Evolutionary conservation across 345 rosid species (phyloP), one percentile per base, ranked within the genome.

Genomic region (Conringia planisiliqua): DNA sequence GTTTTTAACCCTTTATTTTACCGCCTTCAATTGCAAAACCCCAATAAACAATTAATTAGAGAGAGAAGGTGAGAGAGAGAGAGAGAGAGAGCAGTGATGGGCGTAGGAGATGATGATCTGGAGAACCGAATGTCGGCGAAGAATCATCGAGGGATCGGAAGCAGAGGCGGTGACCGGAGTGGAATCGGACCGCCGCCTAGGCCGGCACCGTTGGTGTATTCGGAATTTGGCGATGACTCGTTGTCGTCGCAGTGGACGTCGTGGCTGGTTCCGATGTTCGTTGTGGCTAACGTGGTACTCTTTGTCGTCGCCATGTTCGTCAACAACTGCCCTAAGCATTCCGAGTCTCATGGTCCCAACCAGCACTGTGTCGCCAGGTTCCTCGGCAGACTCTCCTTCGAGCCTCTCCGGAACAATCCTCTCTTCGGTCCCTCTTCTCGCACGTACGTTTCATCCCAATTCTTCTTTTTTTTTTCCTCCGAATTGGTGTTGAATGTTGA

Each of bases 201-300:
- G 8, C 69, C 74, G 11, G 32, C 38, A 17, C 17, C 79, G 3
- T 58, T 86, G 3, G 72, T 89, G 30, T 80, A 85, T 4, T 22
- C 83, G 10, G 71, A 78, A n/a, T 13, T 71, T 70, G 68, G 75
- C 6, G 96, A 85, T 9, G 84, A 84, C 3, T 67, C 51, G 4
- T 90, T 82, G 30, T 42, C 80, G 26, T 46, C 82, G 14, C 85
- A 78, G 67, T 88, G 96, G 97, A 90, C 96, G 7, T 90, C 96
- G 16, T 91, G 97, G 97, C 79, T 94, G 57, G 87, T 91, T 38
- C 98, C 98, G 7, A 70, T 88, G 89, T 71, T 91, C 67, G 87
- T 88, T 22, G 86, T 83, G 22, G 90, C 92, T 3, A 90, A 88
- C 66, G 68, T 91, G 50, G 78, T 63, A 26, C 79, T 87, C 11